Base-by-base conservation (phyloP, 371 early-diverging fungal species). In the Mortierella sp. region DNA sequence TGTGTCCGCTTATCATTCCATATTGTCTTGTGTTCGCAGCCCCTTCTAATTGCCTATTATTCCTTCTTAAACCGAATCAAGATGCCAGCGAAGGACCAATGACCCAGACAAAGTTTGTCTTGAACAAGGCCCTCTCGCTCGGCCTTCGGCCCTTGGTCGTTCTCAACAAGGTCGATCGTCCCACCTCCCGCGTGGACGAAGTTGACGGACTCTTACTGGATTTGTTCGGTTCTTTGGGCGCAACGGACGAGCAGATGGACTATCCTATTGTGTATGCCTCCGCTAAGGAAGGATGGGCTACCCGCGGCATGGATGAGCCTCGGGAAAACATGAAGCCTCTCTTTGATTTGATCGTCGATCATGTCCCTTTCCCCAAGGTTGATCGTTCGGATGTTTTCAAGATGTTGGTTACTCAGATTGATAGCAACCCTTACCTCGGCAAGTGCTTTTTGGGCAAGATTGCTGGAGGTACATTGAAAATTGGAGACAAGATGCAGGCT, bases 91-190 rank as follows among this genome's bases (percentile, higher is more conserved):
- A 96, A 83, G 97, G 97, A 19, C 94, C 95, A 10, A 95, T 95
- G 95, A 94, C 96, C 11, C 96, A 96, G 88, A 96, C 97, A 16
- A 94, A 94, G 87, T 96, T 95, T 88, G 96, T 96, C 58, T 88
- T 96, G 75, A 89, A 91, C 75, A 96, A 96, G 89, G 96, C 96
- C 44, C 87, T 96, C 28, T 84, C 89, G 54, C 83, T 86, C 9
- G 92, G 92, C 31, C 89, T 95, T 72, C 91, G 90, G 58, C 95
- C 96, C 24, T 79, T 96, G 19, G 96, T 96, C 0, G 94, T 95
- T 28, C 88, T 95, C 75, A 96, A 96, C 90, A 96, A 96, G 89
- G 94, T 93, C 16, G 96, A 96, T 80, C 90, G 96, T 57, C 91
- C 92, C 1, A 93, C 96, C 6, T 91, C 95, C 13, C 91, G 95